A percentile compares a stretch with the other conserved stretches of the same genome.
Evolutionary conservation across 2,329 filamentous ascomycete species (phyloP).

Genomic region (Fragosphaeria purpurea): DNA sequence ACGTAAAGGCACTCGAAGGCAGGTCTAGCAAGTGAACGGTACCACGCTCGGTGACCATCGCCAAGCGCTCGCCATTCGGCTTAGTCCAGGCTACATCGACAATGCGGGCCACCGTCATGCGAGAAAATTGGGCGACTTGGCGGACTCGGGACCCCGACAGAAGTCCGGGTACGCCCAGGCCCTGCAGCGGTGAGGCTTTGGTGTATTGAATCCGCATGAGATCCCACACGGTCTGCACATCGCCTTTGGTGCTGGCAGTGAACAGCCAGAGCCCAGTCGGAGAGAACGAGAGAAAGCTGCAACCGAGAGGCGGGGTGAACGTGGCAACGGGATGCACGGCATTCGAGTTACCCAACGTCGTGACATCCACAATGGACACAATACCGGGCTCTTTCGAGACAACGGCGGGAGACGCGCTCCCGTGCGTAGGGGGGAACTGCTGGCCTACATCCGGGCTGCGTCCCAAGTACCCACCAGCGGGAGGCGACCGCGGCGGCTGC

Average conservation of each 20-base stretch:
- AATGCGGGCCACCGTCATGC: conserved; percentile 84
- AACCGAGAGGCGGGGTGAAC: conserved; percentile 62
- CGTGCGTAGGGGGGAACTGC: conserved; percentile 70
- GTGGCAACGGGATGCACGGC: conserved; percentile 57
- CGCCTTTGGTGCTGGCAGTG: conserved; percentile 74
- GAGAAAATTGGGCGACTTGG: conserved; percentile 78
- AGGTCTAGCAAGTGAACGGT: conserved; percentile 90
- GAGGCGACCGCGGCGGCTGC: conserved; percentile 35
- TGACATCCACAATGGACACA: conserved; percentile 64
- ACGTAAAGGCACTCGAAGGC: conserved; percentile 70
- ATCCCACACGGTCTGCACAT: conserved; percentile 75
- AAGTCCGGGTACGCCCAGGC: conserved; percentile 27
- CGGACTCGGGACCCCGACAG: conserved; percentile 56
- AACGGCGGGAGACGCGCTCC: conserved; percentile 41
- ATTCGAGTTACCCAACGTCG: conserved; percentile 42
- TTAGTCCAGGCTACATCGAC: conserved; percentile 83
- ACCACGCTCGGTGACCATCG: conserved; percentile 87
- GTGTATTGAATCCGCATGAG: conserved; percentile 56
- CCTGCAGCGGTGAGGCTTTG: conserved; percentile 50
- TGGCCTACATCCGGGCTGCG: conserved; percentile 31
- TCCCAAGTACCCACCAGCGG: conserved; percentile 17
- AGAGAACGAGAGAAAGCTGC: conserved; percentile 71
- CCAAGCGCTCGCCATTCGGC: conserved; percentile 70
- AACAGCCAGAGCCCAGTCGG: conserved; percentile 65
- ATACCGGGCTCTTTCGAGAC: conserved; percentile 58